These are phyloP conservation scores for Fraxinus excelsior DNA, from an alignment of 257 asterid genomes.

Conservation along the genomic window DNA sequence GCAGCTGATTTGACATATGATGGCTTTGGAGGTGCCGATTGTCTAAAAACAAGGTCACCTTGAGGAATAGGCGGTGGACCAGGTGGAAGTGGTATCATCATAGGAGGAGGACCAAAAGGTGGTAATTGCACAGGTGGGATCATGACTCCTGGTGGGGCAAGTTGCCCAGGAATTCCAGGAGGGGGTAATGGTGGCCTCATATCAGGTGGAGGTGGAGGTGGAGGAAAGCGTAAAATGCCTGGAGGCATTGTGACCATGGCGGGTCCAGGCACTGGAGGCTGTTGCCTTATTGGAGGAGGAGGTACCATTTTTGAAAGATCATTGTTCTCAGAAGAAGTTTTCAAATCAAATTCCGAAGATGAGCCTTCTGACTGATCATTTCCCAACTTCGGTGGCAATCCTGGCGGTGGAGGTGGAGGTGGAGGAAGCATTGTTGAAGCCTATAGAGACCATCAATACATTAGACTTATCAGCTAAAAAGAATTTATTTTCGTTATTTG, in stretches of 20 bases:
- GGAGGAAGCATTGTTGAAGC: conserved; percentile 63
- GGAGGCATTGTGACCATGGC: conserved; percentile 61
- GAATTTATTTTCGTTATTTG: neutral
- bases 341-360: conserved; percentile 58
- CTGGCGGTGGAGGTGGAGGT: conserved; percentile 73
- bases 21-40: conserved; percentile 68
- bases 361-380: conserved; percentile 51
- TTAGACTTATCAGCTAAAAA: conserved; percentile 25
- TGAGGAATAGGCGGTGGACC: conserved; percentile 89
- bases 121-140: conserved; percentile 69
- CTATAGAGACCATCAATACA: conserved; percentile 40
- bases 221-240: conserved; percentile 68
- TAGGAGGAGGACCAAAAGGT: conserved; percentile 80
- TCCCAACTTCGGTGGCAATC: conserved; percentile 40
- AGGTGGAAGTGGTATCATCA: conserved; percentile 98
- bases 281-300: conserved; percentile 78
- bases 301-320: conserved; percentile 67
- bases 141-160: conserved; percentile 75
- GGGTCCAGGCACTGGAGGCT: conserved; percentile 60
- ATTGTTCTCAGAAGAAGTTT: conserved; percentile 45
- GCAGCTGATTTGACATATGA: conserved; percentile 96
- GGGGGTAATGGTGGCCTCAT: conserved; percentile 58
- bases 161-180: conserved; percentile 71
- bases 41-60: conserved; percentile 49
- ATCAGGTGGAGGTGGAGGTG: conserved; percentile 72